phyloP scores from a whole-genome alignment of 2,329 filamentous ascomycete genomes.

The Sclerotinia borealis region DNA sequence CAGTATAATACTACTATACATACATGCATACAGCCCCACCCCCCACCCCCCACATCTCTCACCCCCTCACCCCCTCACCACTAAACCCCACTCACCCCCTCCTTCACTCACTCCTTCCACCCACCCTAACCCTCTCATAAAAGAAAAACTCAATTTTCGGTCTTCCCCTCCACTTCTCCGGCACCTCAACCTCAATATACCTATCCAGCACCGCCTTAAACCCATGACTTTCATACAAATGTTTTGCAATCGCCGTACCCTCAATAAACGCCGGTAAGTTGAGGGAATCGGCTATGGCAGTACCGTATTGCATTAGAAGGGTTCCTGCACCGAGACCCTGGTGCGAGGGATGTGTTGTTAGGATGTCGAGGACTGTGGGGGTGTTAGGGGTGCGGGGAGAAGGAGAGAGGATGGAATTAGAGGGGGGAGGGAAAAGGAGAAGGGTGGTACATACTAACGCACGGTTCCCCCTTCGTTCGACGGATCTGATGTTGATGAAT shows the following conservation, averaged over 20 bases:
- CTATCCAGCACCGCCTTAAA: conserved; percentile 13
- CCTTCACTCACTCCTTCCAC: background rate
- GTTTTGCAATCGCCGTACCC: conserved; percentile 14
- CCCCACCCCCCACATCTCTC: background rate
- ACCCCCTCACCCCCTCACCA: background rate
- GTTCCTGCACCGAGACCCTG: conserved; percentile 35
- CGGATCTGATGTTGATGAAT: conserved; percentile 14
- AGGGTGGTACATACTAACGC: conserved; percentile 14
- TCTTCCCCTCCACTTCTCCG: conserved; percentile 16
- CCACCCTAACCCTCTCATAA: conserved; percentile 11
- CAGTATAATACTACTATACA: too few species aligned
- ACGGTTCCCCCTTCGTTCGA: conserved; percentile 15
- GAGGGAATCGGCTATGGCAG: conserved; percentile 26
- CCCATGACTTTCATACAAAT: conserved; percentile 20
- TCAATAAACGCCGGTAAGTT: conserved; percentile 14
- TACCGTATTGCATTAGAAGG: conserved; percentile 36
- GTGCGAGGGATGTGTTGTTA: conserved; percentile 34
- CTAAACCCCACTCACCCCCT: background rate
- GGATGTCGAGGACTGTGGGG: conserved; percentile 31
- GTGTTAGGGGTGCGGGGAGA: background rate
- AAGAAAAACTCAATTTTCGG: conserved; percentile 16
- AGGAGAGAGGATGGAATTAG: too few species aligned
- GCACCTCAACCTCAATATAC: conserved; percentile 14
- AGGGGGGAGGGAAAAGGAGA: background rate
- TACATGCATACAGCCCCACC: too few species aligned